These are phyloP conservation scores for Ophiostoma sp. DNA, from an alignment of 2,329 filamentous ascomycete genomes.

Conservation along the genomic window DNA sequence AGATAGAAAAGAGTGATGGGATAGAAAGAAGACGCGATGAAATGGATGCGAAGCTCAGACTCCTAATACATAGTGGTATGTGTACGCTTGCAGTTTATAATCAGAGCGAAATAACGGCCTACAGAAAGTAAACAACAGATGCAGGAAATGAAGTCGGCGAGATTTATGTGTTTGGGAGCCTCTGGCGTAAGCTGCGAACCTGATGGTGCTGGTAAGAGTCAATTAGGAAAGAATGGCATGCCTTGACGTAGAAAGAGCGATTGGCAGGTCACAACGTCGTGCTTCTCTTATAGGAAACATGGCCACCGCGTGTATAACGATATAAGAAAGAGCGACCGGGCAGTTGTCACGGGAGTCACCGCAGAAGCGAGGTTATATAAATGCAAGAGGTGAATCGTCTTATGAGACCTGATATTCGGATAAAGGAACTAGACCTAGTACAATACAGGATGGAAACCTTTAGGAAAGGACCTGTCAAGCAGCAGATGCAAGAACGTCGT, in stretches of 20 bases:
- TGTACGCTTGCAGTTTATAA: neutral
- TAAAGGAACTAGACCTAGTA: constrained; percentile 15
- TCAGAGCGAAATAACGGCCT: neutral
- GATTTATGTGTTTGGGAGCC: neutral
- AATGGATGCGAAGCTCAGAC: constrained; percentile 15
- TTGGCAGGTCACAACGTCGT: neutral
- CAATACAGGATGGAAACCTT: constrained; percentile 18
- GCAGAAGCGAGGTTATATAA: neutral
- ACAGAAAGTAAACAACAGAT: constrained; percentile 5
- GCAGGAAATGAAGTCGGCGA: neutral
- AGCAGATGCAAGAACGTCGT: constrained; percentile 18
- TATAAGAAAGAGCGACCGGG: neutral
- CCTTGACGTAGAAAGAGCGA: neutral
- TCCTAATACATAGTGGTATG: constrained; percentile 9
- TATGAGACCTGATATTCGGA: neutral
- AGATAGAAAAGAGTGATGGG: neutral
- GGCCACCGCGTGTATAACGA: too few species aligned
- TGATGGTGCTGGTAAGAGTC: neutral
- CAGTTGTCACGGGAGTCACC: constrained; percentile 8
- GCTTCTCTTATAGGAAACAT: neutral
- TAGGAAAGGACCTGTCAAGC: constrained; percentile 11
- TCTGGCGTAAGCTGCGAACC: neutral
- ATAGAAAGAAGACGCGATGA: constrained; percentile 4
- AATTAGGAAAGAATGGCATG: neutral
- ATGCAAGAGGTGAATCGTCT: neutral